Evolutionary conservation across 805 yeast species (phyloP), one percentile per base, ranked within the genome.

Genomic region (Huiozyma sinensis): DNA sequence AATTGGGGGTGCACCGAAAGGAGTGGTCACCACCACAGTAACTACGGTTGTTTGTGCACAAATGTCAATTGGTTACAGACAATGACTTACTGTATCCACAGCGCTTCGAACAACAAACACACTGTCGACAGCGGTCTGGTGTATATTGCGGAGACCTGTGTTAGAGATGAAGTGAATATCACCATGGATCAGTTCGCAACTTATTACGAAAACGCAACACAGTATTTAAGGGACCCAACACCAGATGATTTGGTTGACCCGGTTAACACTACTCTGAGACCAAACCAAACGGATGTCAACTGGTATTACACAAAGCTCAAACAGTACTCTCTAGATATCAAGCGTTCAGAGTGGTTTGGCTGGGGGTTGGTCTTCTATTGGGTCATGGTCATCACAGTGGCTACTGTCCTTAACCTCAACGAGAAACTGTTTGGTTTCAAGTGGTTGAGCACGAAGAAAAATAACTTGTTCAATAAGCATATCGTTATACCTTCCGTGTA

Each of bases 1-100:
- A 67, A 70, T 43, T 71, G 75, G 75, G 72, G 71, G 1, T 71
- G 76, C 48, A n/a, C n/a, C n/a, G n/a, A n/a, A n/a, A n/a, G n/a
- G n/a, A n/a, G n/a, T n/a, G n/a, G 63, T 42, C 24, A 17, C 24
- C 60, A 60, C 30, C 64, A 59, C 50, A 52, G 48, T 4, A 56
- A 63, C 1, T 70, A 64, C 46, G 51, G 46, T 3, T 72, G 76
- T 42, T 65, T 69, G 13, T 72, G 76, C 50, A 49, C 51, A 4
- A 70, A 70, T 49, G 46, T 58, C 24, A 63, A 69, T 36, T 72
- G 74, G 74, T 45, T 71, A 24, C 73, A 73, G 1, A 62, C 73
- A 0, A 62, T 71, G 1, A 60, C 75, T 1, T 62, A 58, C 38
- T 72, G 76, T 54, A 58, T 71, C n/a, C 52, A 61, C 32, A 53